Base-by-base conservation (phyloP, 2,329 filamentous ascomycete genomes). In the Aspergillus melleus region DNA sequence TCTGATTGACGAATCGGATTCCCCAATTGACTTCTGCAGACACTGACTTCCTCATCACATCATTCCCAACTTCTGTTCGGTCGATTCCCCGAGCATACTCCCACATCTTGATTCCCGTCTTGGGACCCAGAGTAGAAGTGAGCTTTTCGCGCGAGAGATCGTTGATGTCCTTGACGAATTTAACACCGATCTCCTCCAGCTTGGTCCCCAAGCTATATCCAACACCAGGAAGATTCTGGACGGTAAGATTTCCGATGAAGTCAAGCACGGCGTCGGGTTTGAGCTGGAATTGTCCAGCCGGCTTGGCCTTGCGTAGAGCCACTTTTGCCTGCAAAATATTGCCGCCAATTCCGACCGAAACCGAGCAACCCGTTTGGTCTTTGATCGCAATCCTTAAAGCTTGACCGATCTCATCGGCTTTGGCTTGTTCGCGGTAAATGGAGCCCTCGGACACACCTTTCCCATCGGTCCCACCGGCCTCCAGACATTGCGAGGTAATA, bases 21-120 rank as follows among this genome's bases (percentile, higher is more conserved):
- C 96, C 95, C 95, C 95, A 99, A 69, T 95, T 99, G 63, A 99
- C 92, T 73, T 99, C 95, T 1, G 94, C 94, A 2, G 95, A 98
- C 0, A 99, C 92, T 0, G 94, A 98, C 72, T 98, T 99, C 56
- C 95, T 88, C 16, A 91, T 81, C 0, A 89, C 86, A 70, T 96
- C 90, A 59, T 94, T 90, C 32, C 93, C 94, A 6, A 98, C 91
- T 74, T 96, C 92, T 1, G 87, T 83, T 53, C 83, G 84, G 75
- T 99, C 95, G 52, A 98, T 91, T 2, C 95, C 95, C 6, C 92
- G 86, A 22, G 94, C 84, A 74, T 96, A 98, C 54, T 96, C 92
- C 83, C 89, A 94, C 0, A 99, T 81, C 73, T 90, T 96, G 66
- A 92, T 90, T 3, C 94, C 92, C 0, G 93, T 99, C 76, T 97